A percentile compares a stretch with the other conserved stretches of the same genome.
phyloP scores from a whole-genome alignment of 2,329 filamentous ascomycete species.

The Ampelomyces quisqualis region DNA sequence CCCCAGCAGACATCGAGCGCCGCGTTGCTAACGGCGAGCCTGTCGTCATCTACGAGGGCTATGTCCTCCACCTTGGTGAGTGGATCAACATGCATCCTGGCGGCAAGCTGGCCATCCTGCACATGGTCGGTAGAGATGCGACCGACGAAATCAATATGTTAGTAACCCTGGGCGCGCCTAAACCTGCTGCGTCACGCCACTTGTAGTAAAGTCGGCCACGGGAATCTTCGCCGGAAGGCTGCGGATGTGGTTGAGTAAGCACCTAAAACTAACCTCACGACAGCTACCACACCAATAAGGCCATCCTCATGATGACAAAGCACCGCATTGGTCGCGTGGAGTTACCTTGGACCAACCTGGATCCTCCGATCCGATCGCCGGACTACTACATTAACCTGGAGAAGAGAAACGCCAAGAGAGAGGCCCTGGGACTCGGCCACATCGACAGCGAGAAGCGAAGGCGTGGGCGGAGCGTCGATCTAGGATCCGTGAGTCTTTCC shows the following conservation, averaged over 20 bases:
- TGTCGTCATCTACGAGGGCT: slow-evolving; percentile 59
- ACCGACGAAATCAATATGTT: slow-evolving; percentile 62
- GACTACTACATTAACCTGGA: slow-evolving; percentile 40
- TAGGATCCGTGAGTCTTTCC: slow-evolving; percentile 30
- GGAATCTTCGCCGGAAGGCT: slow-evolving; percentile 5
- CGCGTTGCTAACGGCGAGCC: slow-evolving; percentile 58
- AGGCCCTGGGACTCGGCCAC: not conserved
- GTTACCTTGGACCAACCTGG: slow-evolving; percentile 59
- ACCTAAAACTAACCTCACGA: slow-evolving; percentile 22
- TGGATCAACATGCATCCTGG: slow-evolving; percentile 63
- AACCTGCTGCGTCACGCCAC: not conserved
- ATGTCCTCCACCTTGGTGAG: slow-evolving; percentile 56
- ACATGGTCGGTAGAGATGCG: slow-evolving; percentile 62
- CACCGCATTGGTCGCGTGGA: slow-evolving; percentile 61
- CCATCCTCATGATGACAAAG: slow-evolving; percentile 59
- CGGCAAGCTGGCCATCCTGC: slow-evolving; percentile 59
- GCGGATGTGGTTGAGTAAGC: slow-evolving; percentile 12
- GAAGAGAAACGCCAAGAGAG: slow-evolving; percentile 11
- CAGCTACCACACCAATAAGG: slow-evolving; percentile 60
- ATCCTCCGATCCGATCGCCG: slow-evolving; percentile 59
- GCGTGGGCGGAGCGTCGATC: slow-evolving; percentile 28
- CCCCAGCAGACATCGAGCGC: slow-evolving; percentile 51
- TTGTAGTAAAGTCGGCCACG: not conserved
- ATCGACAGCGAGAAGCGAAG: slow-evolving; percentile 11
- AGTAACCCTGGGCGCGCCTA: slow-evolving; percentile 20